These are phyloP conservation scores for Fusarium sp. DNA, from an alignment of 2,329 filamentous ascomycete genomes.

Conservation along the genomic window DNA sequence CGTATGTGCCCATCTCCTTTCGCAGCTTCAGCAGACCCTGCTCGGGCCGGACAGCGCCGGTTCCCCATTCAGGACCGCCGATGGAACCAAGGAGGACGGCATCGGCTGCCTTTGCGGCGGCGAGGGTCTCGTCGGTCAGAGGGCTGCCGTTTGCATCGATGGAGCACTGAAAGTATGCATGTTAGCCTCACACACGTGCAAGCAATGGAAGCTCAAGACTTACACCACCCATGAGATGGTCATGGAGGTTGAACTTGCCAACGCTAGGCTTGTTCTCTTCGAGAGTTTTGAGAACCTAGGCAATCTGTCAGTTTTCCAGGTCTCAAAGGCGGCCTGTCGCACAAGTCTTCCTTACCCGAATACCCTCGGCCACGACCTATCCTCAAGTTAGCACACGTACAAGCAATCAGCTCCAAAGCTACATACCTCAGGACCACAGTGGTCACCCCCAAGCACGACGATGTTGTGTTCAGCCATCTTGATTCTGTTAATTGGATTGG, in stretches of 20 bases:
- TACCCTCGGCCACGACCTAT: conserved; percentile 82
- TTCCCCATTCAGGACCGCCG: conserved; percentile 97
- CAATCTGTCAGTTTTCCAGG: background rate
- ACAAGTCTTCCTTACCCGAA: conserved; percentile 74
- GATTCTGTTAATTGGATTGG: background rate
- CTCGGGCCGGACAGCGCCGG: conserved; percentile 87
- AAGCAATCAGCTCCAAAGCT: conserved; percentile 5
- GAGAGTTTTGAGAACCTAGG: conserved; percentile 81
- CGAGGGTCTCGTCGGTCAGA: conserved; percentile 85
- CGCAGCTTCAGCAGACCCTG: conserved; percentile 91
- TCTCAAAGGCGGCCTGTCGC: too few relatives aligned
- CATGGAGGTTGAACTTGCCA: conserved; percentile 86
- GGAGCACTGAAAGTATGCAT: conserved; percentile 73
- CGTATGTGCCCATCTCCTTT: conserved; percentile 94
- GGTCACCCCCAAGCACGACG: conserved; percentile 85
- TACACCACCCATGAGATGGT: conserved; percentile 93
- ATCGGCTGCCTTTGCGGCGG: conserved; percentile 85
- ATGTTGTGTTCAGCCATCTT: conserved; percentile 79
- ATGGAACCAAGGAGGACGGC: conserved; percentile 94
- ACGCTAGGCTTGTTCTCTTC: conserved; percentile 78
- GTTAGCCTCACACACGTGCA: background rate
- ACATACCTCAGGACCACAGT: conserved; percentile 86
- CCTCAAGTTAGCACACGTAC: conserved; percentile 35
- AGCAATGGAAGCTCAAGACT: conserved; percentile 53
- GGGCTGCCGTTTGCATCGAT: conserved; percentile 85